Evolutionary conservation across 2,329 filamentous ascomycete species (phyloP).

Genomic region (Venturia nashicola): DNA sequence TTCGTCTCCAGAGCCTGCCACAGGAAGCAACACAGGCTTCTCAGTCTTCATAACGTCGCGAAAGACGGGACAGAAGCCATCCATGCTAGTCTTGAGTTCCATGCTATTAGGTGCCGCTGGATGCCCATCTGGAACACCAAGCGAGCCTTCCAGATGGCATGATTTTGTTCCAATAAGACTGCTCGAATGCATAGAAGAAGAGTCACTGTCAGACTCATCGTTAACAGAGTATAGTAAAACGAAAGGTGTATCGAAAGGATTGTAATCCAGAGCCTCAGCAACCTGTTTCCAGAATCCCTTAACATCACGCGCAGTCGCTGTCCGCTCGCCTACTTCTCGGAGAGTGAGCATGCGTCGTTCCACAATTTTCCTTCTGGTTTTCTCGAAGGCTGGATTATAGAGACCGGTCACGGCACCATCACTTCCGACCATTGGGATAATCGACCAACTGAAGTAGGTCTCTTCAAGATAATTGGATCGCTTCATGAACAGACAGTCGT

Average conservation of each 20-base stretch:
- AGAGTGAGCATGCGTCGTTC: constrained; percentile 71
- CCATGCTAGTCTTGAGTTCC: constrained; percentile 56
- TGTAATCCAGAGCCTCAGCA: constrained; percentile 55
- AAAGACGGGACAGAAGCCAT: constrained; percentile 67
- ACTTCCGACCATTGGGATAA: constrained; percentile 63
- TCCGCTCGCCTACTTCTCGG: constrained; percentile 64
- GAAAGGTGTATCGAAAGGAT: constrained; percentile 66
- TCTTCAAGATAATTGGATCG: constrained; percentile 63
- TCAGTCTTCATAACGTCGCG: constrained; percentile 60
- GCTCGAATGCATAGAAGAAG: constrained; percentile 58
- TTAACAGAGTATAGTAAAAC: constrained; percentile 63
- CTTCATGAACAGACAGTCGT: constrained; percentile 62
- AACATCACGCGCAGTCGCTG: constrained; percentile 58
- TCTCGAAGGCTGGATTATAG: constrained; percentile 73
- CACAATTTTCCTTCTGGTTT: constrained; percentile 64
- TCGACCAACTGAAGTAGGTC: constrained; percentile 71
- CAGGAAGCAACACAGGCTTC: constrained; percentile 54
- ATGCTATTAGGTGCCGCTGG: constrained; percentile 46
- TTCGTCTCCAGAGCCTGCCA: constrained; percentile 20
- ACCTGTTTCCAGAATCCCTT: constrained; percentile 64
- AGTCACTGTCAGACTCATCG: constrained; percentile 60
- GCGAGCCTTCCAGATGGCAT: constrained; percentile 56
- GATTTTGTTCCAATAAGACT: constrained; percentile 49
- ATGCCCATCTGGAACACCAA: constrained; percentile 57
- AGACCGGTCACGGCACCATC: constrained; percentile 64